phyloP scores from a whole-genome alignment of 176 grass and related monocot genomes.

The Oropetium thomaeum region DNA sequence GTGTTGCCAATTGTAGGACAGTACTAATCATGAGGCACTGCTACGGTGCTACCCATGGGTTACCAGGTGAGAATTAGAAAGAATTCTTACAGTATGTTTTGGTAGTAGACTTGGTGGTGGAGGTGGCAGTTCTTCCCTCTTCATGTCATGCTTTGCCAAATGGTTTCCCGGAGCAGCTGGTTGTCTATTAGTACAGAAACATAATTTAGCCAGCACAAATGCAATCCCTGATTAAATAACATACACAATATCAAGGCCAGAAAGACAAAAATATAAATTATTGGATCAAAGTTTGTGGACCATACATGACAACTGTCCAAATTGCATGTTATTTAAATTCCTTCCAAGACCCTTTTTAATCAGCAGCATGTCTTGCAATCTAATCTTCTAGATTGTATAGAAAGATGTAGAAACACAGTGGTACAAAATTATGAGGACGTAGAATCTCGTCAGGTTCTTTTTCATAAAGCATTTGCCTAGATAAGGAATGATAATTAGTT shows the following conservation, averaged over 20 bases:
- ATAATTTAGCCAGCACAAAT: background rate
- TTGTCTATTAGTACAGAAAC: slow-evolving; percentile 19
- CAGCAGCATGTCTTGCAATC: background rate
- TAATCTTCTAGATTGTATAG: background rate
- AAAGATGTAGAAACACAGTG: background rate
- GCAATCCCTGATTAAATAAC: background rate
- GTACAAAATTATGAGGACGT: background rate
- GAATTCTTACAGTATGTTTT: slow-evolving; percentile 40
- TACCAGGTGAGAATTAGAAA: background rate
- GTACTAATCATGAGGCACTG: background rate
- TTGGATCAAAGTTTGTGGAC: background rate
- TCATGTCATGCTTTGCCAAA: background rate
- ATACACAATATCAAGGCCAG: background rate
- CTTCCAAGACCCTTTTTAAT: background rate
- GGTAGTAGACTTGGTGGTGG: slow-evolving; percentile 45
- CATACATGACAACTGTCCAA: background rate
- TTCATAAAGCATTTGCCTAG: background rate
- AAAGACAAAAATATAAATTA: background rate
- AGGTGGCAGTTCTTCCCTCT: slow-evolving; percentile 47
- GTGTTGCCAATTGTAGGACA: background rate
- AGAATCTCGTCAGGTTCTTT: background rate
- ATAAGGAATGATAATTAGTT: background rate
- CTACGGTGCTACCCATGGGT: background rate
- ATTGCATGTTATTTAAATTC: background rate
- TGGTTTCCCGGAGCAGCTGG: background rate